These are phyloP conservation scores for Neophaeococcomyces aloes DNA, from an alignment of 2,329 filamentous ascomycete genomes.

Conservation along the genomic window DNA sequence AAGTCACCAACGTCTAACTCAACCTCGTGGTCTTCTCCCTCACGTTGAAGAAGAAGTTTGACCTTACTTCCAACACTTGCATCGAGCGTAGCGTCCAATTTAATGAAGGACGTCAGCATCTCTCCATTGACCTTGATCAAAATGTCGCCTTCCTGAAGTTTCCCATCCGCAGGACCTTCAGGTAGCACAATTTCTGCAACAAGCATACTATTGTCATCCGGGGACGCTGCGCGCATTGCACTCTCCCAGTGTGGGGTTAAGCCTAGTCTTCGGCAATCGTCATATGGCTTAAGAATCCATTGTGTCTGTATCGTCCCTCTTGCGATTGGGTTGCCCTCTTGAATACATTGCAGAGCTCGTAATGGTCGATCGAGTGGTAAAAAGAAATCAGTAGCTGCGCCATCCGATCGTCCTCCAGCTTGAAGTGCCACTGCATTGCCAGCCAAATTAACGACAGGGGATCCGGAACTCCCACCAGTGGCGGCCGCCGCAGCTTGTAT, in stretches of 20 bases:
- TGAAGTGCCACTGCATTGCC: conserved; percentile 86
- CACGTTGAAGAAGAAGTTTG: conserved; percentile 72
- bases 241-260: conserved; percentile 79
- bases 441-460: conserved; percentile 92
- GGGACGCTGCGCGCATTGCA: conserved; percentile 69
- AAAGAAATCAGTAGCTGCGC: conserved; percentile 96
- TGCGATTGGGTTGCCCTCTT: conserved; percentile 61
- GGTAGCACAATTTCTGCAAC: conserved; percentile 92
- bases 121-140: conserved; percentile 88
- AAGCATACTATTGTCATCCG: conserved; percentile 91
- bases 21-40: conserved; percentile 76
- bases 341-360: conserved; percentile 77
- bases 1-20: conserved; percentile 79
- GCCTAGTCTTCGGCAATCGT: conserved; percentile 85
- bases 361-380: conserved; percentile 82
- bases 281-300: conserved; percentile 93
- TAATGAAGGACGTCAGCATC: conserved; percentile 84
- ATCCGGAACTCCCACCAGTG: conserved; percentile 94
- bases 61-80: conserved; percentile 72
- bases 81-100: conserved; percentile 83
- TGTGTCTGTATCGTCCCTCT: conserved; percentile 97
- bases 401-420: conserved; percentile 85
- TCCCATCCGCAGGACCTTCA: conserved; percentile 72
- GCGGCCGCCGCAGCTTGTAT: conserved; percentile 96
- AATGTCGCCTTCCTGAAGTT: conserved; percentile 89